A percentile compares a stretch with the other conserved stretches of the same genome.
phyloP scores from a whole-genome alignment of 805 yeast species.

The Wickerhamomyces tratensis region DNA sequence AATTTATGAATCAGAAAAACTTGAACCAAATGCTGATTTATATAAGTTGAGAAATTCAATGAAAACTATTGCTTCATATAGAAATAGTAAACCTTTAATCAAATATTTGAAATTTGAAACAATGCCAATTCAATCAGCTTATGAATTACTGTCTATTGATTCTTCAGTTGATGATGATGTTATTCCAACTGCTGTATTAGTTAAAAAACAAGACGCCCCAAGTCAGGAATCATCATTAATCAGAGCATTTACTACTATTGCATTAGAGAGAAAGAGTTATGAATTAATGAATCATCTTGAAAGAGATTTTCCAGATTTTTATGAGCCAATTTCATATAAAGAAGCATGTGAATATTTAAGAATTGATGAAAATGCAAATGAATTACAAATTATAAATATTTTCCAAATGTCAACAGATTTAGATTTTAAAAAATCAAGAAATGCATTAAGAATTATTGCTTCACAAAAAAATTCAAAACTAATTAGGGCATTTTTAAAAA shows the following conservation, averaged over 20 bases:
- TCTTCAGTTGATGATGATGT: slow-evolving; percentile 57
- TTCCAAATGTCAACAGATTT: slow-evolving; percentile 36
- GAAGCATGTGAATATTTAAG: slow-evolving; percentile 43
- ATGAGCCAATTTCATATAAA: slow-evolving; percentile 18
- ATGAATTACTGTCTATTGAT: slow-evolving; percentile 38
- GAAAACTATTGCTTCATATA: slow-evolving; percentile 26
- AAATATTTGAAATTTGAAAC: slow-evolving; percentile 38
- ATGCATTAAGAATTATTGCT: slow-evolving; percentile 49
- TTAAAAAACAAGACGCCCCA: slow-evolving; percentile 45
- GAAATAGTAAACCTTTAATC: slow-evolving; percentile 25
- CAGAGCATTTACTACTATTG: slow-evolving; percentile 55
- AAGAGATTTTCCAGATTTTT: slow-evolving; percentile 20
- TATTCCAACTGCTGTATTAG: slow-evolving; percentile 63
- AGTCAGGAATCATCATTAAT: slow-evolving; percentile 32
- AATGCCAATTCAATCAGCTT: slow-evolving; percentile 38
- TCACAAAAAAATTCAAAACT: slow-evolving; percentile 42
- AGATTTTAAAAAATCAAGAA: slow-evolving; percentile 48
- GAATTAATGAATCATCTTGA: slow-evolving; percentile 46
- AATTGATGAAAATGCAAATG: slow-evolving; percentile 40
- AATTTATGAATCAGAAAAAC: slow-evolving; percentile 21
- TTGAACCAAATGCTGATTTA: slow-evolving; percentile 8
- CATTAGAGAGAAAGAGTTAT: slow-evolving; percentile 45
- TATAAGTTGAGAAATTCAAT: slow-evolving; percentile 28
- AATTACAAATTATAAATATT: slow-evolving; percentile 41
- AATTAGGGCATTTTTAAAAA: slow-evolving; percentile 43